Percentiles rank a stretch among this genome's conserved stretches.
Conservation (phyloP, 2,329 filamentous ascomycete species). For the Emericellopsis atlantica region DNA sequence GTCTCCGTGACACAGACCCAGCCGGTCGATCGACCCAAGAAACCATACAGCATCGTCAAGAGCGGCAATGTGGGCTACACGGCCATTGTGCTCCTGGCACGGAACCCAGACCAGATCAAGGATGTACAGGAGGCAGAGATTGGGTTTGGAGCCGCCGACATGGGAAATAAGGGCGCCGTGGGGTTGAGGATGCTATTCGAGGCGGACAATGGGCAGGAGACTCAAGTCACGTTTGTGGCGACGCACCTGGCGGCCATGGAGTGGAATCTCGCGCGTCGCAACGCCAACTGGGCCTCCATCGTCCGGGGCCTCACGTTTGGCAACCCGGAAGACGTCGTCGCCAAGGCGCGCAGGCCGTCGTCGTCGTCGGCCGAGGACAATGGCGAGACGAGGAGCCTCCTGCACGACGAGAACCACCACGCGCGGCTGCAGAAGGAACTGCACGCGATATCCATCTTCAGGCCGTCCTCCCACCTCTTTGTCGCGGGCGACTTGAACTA, state of each 20-base stretch:
- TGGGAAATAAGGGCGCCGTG: slow-evolving; percentile 93
- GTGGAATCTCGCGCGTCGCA: slow-evolving; percentile 59
- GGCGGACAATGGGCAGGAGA: slow-evolving; percentile 29
- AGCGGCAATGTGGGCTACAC: slow-evolving; percentile 79
- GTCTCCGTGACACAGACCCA: slow-evolving; percentile 4
- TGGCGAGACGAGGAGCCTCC: slow-evolving; percentile 14
- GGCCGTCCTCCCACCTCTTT: slow-evolving; percentile 65
- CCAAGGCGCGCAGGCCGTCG: slow-evolving; percentile 5
- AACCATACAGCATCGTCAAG: slow-evolving; percentile 56
- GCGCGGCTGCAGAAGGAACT: slow-evolving; percentile 28
- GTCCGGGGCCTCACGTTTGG: slow-evolving; percentile 69
- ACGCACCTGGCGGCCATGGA: slow-evolving; percentile 88
- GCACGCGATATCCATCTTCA: slow-evolving; percentile 57
- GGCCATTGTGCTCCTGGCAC: slow-evolving; percentile 73
- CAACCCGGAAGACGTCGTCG: slow-evolving; percentile 30
- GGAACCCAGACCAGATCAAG: slow-evolving; percentile 45
- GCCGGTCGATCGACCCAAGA: slow-evolving; percentile 9
- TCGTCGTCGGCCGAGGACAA: slow-evolving; percentile 8
- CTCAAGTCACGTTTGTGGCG: slow-evolving; percentile 72
- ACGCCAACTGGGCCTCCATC: slow-evolving; percentile 80
- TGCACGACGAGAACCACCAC: slow-evolving; percentile 21
- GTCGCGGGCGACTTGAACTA: slow-evolving; percentile 93
- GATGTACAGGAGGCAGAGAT: slow-evolving; percentile 67
- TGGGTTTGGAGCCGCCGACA: slow-evolving; percentile 73
- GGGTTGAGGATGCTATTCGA: slow-evolving; percentile 58